Conservation (phyloP, 345 rosid genomes). For the Hevea brasiliensis region DNA sequence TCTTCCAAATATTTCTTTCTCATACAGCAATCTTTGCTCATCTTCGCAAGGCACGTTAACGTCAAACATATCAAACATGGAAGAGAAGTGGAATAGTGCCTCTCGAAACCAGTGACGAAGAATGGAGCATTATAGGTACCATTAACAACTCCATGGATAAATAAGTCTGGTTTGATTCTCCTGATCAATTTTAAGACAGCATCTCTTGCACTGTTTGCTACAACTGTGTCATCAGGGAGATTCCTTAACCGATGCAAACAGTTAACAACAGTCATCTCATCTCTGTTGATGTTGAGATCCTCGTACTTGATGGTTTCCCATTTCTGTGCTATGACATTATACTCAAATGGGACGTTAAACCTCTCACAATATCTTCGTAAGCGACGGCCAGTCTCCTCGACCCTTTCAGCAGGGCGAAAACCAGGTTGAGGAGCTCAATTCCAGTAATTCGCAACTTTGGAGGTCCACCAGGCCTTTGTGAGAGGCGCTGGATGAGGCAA, state of each 20-base stretch:
- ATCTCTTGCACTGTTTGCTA: constrained; percentile 59
- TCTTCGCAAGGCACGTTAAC: constrained; percentile 46
- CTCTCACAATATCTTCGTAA: constrained; percentile 54
- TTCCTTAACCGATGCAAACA: constrained; percentile 51
- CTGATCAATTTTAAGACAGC: constrained; percentile 53
- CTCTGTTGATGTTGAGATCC: constrained; percentile 53
- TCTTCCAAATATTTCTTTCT: constrained; percentile 51
- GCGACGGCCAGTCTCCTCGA: constrained; percentile 68
- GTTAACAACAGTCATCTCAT: constrained; percentile 61
- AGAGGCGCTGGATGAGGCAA: constrained; percentile 59
- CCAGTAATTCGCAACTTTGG: constrained; percentile 70
- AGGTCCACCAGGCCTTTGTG: constrained; percentile 46
- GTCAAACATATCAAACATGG: constrained; percentile 67
- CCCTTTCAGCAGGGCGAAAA: constrained; percentile 65
- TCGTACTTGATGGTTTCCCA: constrained; percentile 76
- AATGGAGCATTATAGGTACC: constrained; percentile 70
- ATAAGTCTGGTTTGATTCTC: constrained; percentile 56
- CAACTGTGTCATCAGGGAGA: constrained; percentile 64
- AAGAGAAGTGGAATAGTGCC: constrained; percentile 70
- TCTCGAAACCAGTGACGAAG: constrained; percentile 64
- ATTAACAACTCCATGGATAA: constrained; percentile 58
- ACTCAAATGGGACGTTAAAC: constrained; percentile 62
- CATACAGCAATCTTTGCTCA: constrained; percentile 50
- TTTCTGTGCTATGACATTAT: constrained; percentile 53
- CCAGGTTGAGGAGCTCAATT: constrained; percentile 80